Conservation (phyloP, 192 early-diverging fungal species). For the Coemansia nantahalensis region DNA sequence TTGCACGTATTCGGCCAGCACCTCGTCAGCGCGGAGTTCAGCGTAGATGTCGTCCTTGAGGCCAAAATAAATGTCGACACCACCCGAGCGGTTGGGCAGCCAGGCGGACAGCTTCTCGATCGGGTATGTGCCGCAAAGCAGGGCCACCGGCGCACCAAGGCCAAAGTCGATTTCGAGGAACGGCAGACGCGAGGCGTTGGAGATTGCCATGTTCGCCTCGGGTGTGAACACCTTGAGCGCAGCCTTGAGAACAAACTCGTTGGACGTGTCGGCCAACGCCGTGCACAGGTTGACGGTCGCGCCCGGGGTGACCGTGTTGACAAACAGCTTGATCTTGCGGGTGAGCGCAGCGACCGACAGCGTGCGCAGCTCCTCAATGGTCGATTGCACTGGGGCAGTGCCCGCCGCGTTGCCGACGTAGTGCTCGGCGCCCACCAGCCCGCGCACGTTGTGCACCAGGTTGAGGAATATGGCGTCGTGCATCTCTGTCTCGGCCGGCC, state of each 20-base stretch:
- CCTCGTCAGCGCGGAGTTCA: conserved; percentile 7
- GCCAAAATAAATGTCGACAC: conserved; percentile 15
- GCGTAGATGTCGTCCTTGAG: conserved; percentile 4
- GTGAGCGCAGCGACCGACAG: conserved; percentile 12
- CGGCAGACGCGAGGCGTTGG: conserved; percentile 22
- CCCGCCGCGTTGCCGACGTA: conserved; percentile 21
- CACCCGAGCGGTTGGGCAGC: conserved; percentile 9
- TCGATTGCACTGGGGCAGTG: conserved; percentile 5
- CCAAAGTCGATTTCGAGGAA: conserved; percentile 18
- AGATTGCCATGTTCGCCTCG: conserved; percentile 9
- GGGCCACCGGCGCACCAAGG: conserved; percentile 1
- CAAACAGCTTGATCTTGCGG: conserved; percentile 6
- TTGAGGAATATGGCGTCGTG: conserved; percentile 11
- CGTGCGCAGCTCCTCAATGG: background rate
- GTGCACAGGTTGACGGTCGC: conserved; percentile 5
- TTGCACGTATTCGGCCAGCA: conserved; percentile 8
- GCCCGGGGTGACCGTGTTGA: conserved; percentile 16
- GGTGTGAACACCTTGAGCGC: background rate
- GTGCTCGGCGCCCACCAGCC: background rate
- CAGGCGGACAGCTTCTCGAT: conserved; percentile 9
- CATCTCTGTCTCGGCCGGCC: background rate
- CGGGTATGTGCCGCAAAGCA: conserved; percentile 7
- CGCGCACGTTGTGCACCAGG: conserved; percentile 16
- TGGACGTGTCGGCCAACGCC: background rate
- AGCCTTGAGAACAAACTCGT: conserved; percentile 5